Evolutionary conservation across 805 yeast species (phyloP).

Genomic region (Myxozyma melibiosi): DNA sequence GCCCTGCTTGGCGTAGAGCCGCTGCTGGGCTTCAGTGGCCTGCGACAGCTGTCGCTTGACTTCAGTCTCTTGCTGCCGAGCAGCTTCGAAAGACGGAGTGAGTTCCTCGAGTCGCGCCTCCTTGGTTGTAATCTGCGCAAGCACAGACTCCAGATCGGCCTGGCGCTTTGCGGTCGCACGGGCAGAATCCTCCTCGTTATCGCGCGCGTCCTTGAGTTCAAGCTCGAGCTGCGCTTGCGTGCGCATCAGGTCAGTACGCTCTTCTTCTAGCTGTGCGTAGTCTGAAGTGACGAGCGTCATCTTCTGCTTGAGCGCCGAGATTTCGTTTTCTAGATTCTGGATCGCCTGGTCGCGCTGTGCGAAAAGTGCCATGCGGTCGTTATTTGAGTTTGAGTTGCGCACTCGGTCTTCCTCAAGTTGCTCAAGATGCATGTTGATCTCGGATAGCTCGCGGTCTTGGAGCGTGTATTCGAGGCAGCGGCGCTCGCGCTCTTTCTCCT

Average conservation of each 20-base stretch:
- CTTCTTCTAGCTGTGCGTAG: conserved; percentile 53
- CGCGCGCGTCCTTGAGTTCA: conserved; percentile 41
- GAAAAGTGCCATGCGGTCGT: conserved; percentile 55
- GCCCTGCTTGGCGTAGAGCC: conserved; percentile 70
- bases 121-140: conserved; percentile 13
- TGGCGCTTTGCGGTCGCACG: conserved; percentile 34
- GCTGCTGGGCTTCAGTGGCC: conserved; percentile 35
- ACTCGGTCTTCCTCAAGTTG: conserved; percentile 60
- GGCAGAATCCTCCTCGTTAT: conserved; percentile 31
- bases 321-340: conserved; percentile 38
- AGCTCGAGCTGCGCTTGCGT: conserved; percentile 42
- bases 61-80: conserved; percentile 21
- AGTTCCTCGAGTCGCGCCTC: conserved; percentile 18
- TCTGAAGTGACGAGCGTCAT: conserved; percentile 61
- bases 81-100: conserved; percentile 25
- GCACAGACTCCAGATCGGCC: conserved; percentile 14
- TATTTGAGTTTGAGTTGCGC: conserved; percentile 54
- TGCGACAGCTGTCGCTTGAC: conserved; percentile 23
- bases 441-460: conserved; percentile 73
- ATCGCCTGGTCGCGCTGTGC: conserved; percentile 57
- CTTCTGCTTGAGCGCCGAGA: conserved; percentile 52
- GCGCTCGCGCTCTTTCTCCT: conserved; percentile 64
- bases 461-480: conserved; percentile 74
- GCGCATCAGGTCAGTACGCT: conserved; percentile 50
- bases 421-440: conserved; percentile 62